phyloP scores from a whole-genome alignment of 305 asterid species.

The Fraxinus latifolia region DNA sequence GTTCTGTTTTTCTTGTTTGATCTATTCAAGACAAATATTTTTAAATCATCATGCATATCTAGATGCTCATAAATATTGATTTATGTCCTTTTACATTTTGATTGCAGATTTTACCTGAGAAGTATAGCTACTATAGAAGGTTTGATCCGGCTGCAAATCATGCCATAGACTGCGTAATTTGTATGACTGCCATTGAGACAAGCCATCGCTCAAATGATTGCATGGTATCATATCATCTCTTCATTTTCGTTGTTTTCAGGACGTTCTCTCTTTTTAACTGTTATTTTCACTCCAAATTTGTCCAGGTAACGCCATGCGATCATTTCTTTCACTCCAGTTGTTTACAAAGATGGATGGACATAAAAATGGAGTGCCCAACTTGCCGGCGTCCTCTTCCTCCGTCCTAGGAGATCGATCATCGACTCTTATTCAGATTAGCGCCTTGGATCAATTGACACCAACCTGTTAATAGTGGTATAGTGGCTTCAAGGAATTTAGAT shows the following conservation, averaged over 20 bases:
- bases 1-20: neutral
- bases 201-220: slow-evolving; percentile 67
- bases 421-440: neutral
- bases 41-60: neutral
- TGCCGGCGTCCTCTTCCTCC: slow-evolving; percentile 97
- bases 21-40: neutral
- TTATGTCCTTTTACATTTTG: neutral
- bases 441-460: slow-evolving; percentile 23
- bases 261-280: neutral
- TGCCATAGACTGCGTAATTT: slow-evolving; percentile 81
- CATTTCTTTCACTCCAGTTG: slow-evolving; percentile 95
- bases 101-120: slow-evolving; percentile 88
- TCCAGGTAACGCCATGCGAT: slow-evolving; percentile 91
- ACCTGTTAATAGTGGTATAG: slow-evolving; percentile 50
- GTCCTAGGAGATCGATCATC: slow-evolving; percentile 40
- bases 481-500: neutral
- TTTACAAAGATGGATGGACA: slow-evolving; percentile 97
- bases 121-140: slow-evolving; percentile 83
- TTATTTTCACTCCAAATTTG: slow-evolving; percentile 9
- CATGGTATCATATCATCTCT: slow-evolving; percentile 54
- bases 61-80: slow-evolving; percentile 5
- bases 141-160: slow-evolving; percentile 60
- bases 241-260: slow-evolving; percentile 1
- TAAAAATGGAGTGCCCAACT: slow-evolving; percentile 99
- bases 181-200: slow-evolving; percentile 86